Conservation (phyloP, 1,284 basidiomycete species). For the Tilletiaria anomala region DNA sequence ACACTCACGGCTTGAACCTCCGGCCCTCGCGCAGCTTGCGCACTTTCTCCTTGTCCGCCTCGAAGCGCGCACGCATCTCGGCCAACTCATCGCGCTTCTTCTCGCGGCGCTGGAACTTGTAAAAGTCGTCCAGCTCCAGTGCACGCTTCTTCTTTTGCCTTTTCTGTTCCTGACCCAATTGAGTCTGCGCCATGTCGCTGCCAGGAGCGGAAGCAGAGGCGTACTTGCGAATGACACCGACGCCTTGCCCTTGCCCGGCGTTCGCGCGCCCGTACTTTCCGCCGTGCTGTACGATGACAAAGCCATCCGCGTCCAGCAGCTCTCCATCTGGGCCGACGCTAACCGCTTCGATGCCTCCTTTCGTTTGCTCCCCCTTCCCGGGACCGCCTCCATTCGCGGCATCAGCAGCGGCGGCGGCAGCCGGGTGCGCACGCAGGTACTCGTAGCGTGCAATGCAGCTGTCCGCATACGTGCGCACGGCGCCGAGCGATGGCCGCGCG, state of each 20-base stretch:
- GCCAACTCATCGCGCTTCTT: conserved; percentile 31
- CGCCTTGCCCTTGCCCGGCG: conserved; percentile 2
- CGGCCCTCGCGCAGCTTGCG: conserved; percentile 25
- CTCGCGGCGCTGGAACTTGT: conserved; percentile 34
- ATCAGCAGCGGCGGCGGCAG: conserved; percentile 3
- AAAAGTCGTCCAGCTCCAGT: conserved; percentile 28
- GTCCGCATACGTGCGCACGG: conserved; percentile 19
- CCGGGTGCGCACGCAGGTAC: conserved; percentile 23
- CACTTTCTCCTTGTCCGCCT: conserved; percentile 28
- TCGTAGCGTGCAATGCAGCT: conserved; percentile 16
- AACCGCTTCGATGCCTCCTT: conserved; percentile 27
- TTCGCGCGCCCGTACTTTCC: conserved; percentile 26
- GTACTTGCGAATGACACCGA: conserved; percentile 1
- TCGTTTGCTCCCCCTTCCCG: conserved; percentile 6
- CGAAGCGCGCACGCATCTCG: conserved; percentile 27
- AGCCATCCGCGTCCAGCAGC: conserved; percentile 34
- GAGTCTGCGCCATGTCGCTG: not conserved
- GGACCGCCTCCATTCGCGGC: not conserved
- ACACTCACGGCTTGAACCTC: conserved; percentile 35
- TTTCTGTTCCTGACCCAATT: not conserved
- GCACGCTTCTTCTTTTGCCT: conserved; percentile 18
- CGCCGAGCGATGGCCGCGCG: conserved; percentile 13
- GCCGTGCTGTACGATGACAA: conserved; percentile 34
- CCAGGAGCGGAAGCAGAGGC: not conserved
- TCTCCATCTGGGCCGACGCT: conserved; percentile 30